Conservation (phyloP, 441 rosid species). For the Bocquillonia castaneifolia region DNA sequence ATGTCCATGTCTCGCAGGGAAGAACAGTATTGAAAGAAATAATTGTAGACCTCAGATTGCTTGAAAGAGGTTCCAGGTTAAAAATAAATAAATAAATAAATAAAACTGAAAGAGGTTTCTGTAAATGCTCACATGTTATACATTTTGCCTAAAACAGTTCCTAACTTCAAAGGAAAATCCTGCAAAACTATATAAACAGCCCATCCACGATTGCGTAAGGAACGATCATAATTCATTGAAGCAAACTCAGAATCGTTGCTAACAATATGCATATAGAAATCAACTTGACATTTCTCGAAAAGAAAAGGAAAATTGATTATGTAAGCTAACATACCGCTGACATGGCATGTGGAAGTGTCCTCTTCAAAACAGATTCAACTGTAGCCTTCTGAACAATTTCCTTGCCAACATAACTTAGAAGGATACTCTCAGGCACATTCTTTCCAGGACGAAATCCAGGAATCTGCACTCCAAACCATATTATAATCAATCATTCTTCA, state of each 20-base stretch:
- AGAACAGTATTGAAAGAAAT: background rate
- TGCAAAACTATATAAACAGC: background rate
- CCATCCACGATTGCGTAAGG: background rate
- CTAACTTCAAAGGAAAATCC: background rate
- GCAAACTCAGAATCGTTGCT: background rate
- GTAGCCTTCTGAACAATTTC: conserved; percentile 63
- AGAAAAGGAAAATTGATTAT: background rate
- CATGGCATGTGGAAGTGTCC: conserved; percentile 97
- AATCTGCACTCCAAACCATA: conserved; percentile 38
- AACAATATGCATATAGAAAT: background rate
- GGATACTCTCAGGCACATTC: conserved; percentile 65
- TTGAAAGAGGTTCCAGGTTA: background rate
- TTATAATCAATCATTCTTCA: conserved; percentile 4
- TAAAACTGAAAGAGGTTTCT: background rate
- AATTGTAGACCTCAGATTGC: background rate
- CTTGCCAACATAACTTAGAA: conserved; percentile 68
- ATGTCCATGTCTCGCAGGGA: background rate
- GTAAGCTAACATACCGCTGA: conserved; percentile 43
- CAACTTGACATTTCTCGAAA: background rate
- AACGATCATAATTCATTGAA: background rate
- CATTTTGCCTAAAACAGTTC: background rate
- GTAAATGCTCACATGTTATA: background rate
- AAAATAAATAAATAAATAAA: no score
- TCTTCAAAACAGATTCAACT: conserved; percentile 77
- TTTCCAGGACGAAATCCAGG: conserved; percentile 90